Evolutionary conservation across 2,329 filamentous ascomycete genomes (phyloP), one percentile per base, ranked within the genome.

Genomic region (Sporothrix curviconia): DNA sequence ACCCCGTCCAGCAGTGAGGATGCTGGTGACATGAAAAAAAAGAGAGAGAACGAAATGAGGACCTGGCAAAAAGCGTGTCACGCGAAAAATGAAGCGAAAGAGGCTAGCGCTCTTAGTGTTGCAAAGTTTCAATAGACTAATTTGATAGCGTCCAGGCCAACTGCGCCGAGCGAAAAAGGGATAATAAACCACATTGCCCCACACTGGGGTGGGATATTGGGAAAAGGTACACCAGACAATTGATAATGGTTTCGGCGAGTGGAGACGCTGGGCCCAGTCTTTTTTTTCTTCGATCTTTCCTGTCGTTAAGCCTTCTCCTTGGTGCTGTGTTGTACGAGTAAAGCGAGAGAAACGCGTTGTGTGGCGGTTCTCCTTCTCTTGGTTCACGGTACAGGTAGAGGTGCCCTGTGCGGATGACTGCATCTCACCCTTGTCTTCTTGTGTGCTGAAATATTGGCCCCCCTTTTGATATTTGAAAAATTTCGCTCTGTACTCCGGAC

Each of bases 41-140:
- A n/a, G 24, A 60, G 14, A 28, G 42, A 49, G 44, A 42, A 47
- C 49, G 46, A 37, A 58, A 61, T 43, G 42, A 61, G 59, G 30
- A 58, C 19, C 19, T 7, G n/a, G 50, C 42, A 43, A 22, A 22
- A 57, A 50, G 56, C 43, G 56, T 43, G 43, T 55, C 51, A 59
- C 44, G 46, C n/a, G n/a, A n/a, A 58, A 50, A 43, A 58, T 53
- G 46, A 54, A 56, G 57, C 59, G 30, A 56, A 62, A 59, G 37
- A 60, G 59, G 59, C 59, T 62, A 62, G 60, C 49, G 34, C 12
- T 11, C 25, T 24, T 62, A 62, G 60, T 56, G 59, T 37, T 59
- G 54, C 40, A 60, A 60, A 53, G 58, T 40, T 58, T 59, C 60
- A 62, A 59, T 60, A 62, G 56, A 58, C 54, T 59, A 58, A 19